Percentiles rank a stretch among this genome's conserved stretches.
These are phyloP conservation scores for Chondrus crispus DNA, from an alignment of 23 red algal genomes.

Conservation along the genomic window DNA sequence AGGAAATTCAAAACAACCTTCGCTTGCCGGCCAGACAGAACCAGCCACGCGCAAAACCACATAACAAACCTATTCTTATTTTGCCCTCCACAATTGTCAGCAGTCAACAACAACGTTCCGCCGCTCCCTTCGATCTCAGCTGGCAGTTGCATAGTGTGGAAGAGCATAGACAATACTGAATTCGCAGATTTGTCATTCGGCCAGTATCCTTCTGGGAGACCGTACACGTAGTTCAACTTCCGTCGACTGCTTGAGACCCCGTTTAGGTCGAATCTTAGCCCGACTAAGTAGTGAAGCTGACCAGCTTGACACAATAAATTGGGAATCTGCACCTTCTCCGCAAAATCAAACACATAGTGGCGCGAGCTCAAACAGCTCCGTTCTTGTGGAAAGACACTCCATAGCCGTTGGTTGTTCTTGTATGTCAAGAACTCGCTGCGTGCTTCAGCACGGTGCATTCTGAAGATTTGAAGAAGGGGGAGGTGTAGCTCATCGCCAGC, in stretches of 20 bases:
- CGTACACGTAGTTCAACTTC: background rate
- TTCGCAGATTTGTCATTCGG: slow-evolving; percentile 52
- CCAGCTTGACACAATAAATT: background rate
- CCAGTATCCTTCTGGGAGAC: slow-evolving; percentile 33
- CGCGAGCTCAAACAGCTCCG: too few species aligned
- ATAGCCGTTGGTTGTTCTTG: too few species aligned
- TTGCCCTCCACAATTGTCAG: slow-evolving; percentile 21
- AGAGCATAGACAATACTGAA: slow-evolving; percentile 27
- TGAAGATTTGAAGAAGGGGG: too few species aligned
- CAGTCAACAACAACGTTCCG: background rate
- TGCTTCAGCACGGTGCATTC: too few species aligned
- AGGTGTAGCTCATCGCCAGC: too few species aligned
- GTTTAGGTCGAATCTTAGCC: slow-evolving; percentile 25
- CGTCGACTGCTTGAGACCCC: background rate
- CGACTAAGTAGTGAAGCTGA: slow-evolving; percentile 38
- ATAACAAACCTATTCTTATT: slow-evolving; percentile 15
- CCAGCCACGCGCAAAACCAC: background rate
- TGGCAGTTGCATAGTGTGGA: background rate
- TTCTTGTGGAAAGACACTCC: too few species aligned
- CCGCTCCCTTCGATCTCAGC: background rate
- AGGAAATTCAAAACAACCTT: background rate
- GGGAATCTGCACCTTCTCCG: slow-evolving; percentile 10
- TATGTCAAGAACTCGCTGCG: too few species aligned
- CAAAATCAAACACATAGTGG: slow-evolving; percentile 32
- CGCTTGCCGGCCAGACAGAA: background rate